Conservation (phyloP, 768 basidiomycete genomes). For the Aureoboletus auriporus region DNA sequence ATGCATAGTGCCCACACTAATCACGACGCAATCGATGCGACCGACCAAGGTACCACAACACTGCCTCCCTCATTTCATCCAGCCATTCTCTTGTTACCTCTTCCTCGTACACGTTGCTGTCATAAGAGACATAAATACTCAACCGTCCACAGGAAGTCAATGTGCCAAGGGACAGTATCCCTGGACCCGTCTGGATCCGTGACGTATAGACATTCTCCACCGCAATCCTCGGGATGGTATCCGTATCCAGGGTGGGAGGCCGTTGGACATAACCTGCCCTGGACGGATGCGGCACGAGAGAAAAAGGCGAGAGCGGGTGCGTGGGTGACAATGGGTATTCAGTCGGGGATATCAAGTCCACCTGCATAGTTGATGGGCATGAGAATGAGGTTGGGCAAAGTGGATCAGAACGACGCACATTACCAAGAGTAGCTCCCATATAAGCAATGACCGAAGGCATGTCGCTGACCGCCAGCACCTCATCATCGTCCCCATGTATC, state of each 20-base stretch:
- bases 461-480: slow-evolving; percentile 5
- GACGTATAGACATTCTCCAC: background rate
- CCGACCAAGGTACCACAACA: slow-evolving; percentile 29
- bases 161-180: slow-evolving; percentile 42
- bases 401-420: slow-evolving; percentile 2
- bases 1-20: too few relatives aligned
- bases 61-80: slow-evolving; percentile 36
- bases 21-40: background rate
- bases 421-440: slow-evolving; percentile 29
- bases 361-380: background rate
- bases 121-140: slow-evolving; percentile 33
- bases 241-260: background rate
- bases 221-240: background rate
- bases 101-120: slow-evolving; percentile 44
- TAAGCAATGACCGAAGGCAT: slow-evolving; percentile 11
- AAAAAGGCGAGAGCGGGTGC: slow-evolving; percentile 1
- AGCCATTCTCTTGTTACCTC: slow-evolving; percentile 44
- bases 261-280: background rate
- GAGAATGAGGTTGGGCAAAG: background rate
- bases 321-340: background rate
- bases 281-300: background rate
- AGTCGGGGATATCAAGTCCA: background rate
- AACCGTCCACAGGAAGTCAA: slow-evolving; percentile 31
- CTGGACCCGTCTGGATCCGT: slow-evolving; percentile 40
- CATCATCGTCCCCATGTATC: too few relatives aligned